Conservation (phyloP, 129 eudicot species). For the Kitagawia praeruptora region DNA sequence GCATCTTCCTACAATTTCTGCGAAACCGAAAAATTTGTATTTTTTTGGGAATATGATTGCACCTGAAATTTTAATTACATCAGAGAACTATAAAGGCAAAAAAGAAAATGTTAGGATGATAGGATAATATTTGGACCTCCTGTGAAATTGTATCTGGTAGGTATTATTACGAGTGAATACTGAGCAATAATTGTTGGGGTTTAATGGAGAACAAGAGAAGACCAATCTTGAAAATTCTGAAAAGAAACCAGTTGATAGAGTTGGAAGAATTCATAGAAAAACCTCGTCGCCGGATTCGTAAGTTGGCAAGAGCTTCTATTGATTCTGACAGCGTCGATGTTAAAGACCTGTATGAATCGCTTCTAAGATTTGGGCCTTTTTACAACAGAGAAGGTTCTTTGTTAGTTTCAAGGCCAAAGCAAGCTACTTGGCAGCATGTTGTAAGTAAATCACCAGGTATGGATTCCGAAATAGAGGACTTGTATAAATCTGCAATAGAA, state of each 20-base stretch:
- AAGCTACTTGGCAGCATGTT: conserved; percentile 15
- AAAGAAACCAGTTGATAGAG: conserved; percentile 5
- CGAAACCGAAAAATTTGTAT: neutral
- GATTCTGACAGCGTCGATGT: neutral
- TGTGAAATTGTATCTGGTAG: neutral
- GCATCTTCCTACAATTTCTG: neutral
- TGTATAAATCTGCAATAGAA: conserved; percentile 1
- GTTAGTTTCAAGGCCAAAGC: conserved; percentile 1
- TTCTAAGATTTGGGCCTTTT: conserved; percentile 5
- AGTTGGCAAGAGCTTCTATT: neutral
- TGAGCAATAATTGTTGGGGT: neutral
- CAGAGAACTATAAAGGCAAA: neutral
- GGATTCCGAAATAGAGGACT: neutral
- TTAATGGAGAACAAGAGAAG: neutral
- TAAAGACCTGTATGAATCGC: neutral
- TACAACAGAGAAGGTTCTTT: neutral
- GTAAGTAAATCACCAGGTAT: neutral
- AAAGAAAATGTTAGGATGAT: neutral
- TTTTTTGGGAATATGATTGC: neutral
- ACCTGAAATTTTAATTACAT: neutral
- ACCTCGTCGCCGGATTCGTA: conserved; percentile 3
- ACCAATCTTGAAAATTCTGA: neutral
- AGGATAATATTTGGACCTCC: neutral
- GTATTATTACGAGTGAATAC: neutral
- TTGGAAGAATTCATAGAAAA: conserved; percentile 5